phyloP scores from a whole-genome alignment of 306 rosid genomes.

The Cucurbita argyrosperma region DNA sequence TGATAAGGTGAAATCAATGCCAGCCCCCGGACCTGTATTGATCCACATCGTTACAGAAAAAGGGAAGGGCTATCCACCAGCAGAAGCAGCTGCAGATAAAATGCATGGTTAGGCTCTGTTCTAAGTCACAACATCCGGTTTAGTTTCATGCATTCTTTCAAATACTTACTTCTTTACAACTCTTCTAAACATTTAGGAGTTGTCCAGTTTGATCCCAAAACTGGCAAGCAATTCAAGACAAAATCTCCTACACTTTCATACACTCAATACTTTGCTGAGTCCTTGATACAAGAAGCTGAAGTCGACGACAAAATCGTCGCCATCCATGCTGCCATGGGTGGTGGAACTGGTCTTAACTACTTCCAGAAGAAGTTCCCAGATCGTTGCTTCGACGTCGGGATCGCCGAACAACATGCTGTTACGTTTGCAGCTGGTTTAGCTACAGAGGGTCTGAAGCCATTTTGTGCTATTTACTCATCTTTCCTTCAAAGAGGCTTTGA shows the following conservation, averaged over 20 bases:
- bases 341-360: constrained; percentile 82
- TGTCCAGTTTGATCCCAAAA: constrained; percentile 68
- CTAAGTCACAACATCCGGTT: not conserved
- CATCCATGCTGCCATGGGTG: constrained; percentile 96
- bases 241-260: constrained; percentile 58
- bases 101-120: constrained; percentile 60
- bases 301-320: constrained; percentile 57
- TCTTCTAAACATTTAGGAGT: constrained; percentile 39
- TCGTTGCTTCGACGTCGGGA: constrained; percentile 86
- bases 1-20: constrained; percentile 49
- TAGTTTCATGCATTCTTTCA: not conserved
- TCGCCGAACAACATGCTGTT: constrained; percentile 90
- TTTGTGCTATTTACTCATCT: constrained; percentile 76
- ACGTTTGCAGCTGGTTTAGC: constrained; percentile 97
- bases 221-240: constrained; percentile 62
- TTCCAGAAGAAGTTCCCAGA: constrained; percentile 77
- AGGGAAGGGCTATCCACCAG: constrained; percentile 93
- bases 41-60: constrained; percentile 79
- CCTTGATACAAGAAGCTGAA: constrained; percentile 85
- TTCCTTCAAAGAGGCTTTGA: constrained; percentile 92
- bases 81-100: constrained; percentile 65
- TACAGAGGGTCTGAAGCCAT: constrained; percentile 87
- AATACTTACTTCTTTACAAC: not conserved
- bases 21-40: constrained; percentile 72
- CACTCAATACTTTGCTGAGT: constrained; percentile 71